Conservation (phyloP, 2,329 filamentous ascomycete genomes). For the Pyricularia pennisetigena region DNA sequence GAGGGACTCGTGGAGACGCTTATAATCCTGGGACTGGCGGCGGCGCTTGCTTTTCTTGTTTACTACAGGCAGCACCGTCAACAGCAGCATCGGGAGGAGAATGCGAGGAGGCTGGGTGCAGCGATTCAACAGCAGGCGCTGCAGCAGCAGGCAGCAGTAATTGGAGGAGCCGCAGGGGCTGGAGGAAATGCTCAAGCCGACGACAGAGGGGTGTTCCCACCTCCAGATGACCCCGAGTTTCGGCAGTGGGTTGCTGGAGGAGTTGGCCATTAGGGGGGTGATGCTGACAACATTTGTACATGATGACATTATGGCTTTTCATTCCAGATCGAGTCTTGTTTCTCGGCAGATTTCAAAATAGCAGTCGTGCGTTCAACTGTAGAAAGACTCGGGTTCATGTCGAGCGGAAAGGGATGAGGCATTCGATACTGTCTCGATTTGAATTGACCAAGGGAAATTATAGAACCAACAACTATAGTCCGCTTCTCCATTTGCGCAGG, state of each 20-base stretch:
- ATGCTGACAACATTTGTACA: background rate
- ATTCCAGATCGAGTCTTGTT: background rate
- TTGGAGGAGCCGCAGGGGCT: conserved; percentile 3
- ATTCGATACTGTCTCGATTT: background rate
- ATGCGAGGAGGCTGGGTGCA: conserved; percentile 12
- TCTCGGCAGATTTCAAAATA: background rate
- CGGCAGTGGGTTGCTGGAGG: conserved; percentile 55
- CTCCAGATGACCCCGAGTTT: conserved; percentile 56
- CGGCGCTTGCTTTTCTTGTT: conserved; percentile 64
- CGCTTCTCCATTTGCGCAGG: background rate
- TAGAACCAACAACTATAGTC: background rate
- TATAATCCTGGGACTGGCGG: conserved; percentile 69
- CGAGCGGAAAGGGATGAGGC: background rate
- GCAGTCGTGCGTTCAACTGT: too few relatives aligned
- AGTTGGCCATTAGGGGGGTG: conserved; percentile 40
- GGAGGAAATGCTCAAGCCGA: conserved; percentile 8
- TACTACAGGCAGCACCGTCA: conserved; percentile 72
- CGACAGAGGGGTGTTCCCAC: conserved; percentile 29
- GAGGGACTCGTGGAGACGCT: conserved; percentile 74
- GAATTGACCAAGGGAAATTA: background rate
- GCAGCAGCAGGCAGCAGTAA: conserved; percentile 11
- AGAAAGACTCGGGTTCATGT: too few relatives aligned
- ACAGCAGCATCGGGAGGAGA: conserved; percentile 34
- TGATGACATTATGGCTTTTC: background rate
- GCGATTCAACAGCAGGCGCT: conserved; percentile 5